Evolutionary conservation across 1,284 basidiomycete species (phyloP).

Genomic region (Nidula niveotomentosa): DNA sequence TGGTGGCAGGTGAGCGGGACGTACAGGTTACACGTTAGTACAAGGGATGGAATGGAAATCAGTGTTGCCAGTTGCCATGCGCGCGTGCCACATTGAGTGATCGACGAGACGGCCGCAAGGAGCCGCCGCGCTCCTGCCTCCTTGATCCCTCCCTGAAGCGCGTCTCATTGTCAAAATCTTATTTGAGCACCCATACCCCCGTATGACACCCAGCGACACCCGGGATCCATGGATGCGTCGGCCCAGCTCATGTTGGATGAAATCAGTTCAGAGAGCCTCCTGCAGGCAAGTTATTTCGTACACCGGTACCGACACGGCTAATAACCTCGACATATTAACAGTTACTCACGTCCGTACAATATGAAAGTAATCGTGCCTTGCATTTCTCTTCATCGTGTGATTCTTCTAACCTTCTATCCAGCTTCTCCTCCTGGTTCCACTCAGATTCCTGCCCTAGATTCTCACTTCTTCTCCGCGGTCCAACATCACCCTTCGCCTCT

Average conservation of each 20-base stretch:
- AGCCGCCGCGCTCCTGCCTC: too few species aligned
- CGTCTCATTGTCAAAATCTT: too few species aligned
- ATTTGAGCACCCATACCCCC: too few species aligned
- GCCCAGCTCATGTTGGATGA: slow-evolving; percentile 23
- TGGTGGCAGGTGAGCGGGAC: too few species aligned
- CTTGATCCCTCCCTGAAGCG: too few species aligned
- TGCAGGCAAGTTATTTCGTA: slow-evolving; percentile 28
- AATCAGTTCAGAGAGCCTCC: slow-evolving; percentile 44
- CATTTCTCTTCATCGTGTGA: neutral
- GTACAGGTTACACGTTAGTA: too few species aligned
- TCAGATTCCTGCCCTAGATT: slow-evolving; percentile 30
- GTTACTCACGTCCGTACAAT: slow-evolving; percentile 32
- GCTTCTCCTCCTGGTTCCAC: slow-evolving; percentile 13
- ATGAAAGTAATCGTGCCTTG: slow-evolving; percentile 13
- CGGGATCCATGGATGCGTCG: neutral
- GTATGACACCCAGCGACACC: too few species aligned
- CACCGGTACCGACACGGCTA: neutral
- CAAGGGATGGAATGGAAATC: too few species aligned
- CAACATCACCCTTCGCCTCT: slow-evolving; percentile 10
- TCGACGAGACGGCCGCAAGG: too few species aligned
- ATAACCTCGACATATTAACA: neutral
- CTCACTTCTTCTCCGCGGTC: slow-evolving; percentile 4
- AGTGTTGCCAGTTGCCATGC: too few species aligned
- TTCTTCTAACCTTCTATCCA: slow-evolving; percentile 3
- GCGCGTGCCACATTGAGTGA: too few species aligned